Base-by-base conservation (phyloP, 345 rosid species). In the Moricandia arvensis region DNA sequence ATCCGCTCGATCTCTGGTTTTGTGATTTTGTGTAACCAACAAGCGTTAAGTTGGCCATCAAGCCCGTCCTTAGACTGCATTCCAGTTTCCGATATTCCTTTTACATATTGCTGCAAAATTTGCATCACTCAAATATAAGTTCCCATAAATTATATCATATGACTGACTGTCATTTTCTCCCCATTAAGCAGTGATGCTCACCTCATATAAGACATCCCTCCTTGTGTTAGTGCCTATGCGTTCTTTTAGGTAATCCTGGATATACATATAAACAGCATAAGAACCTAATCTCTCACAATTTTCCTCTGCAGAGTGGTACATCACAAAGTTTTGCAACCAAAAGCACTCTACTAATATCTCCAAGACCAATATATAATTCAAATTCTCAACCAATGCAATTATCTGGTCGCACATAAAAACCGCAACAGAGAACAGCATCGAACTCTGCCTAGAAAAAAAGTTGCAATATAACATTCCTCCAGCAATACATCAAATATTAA, bases 11-110 rank as follows among this genome's bases (percentile, higher is more conserved):
- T 82, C 47, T 93, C 98, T 65, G 65, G 55, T 70, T 30, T 78
- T 64, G 90, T 84, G 84, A 95, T 59, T 83, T 82, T 87, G 82
- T 95, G 99, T 45, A 76, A 85, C 99, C 99, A 95, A 81, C 99
- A 95, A 13, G 99, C 98, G 82, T 88, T 89, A 68, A 93, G 27
- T 82, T 95, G 99, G 63, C 98, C 99, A 43, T 93, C 96, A 75
- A 95, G 87, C 64, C 99, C 99, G 63, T 68, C 49, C 65, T 67
- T 87, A 24, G 91, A 88, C 75, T 95, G 99, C 98, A 95, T 92
- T 31, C 99, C 99, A 62, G 84, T 82, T 47, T 93, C 83, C 83
- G 97, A 88, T 86, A 95, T 95, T 34, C 93, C 93, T 74, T 90
- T 90, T 15, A 95, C 98, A 80, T 95, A 95, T 79, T 95, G 89